Evolutionary conservation across 768 basidiomycete species (phyloP), one percentile per base, ranked within the genome.

Genomic region (Mycena leptocephala): DNA sequence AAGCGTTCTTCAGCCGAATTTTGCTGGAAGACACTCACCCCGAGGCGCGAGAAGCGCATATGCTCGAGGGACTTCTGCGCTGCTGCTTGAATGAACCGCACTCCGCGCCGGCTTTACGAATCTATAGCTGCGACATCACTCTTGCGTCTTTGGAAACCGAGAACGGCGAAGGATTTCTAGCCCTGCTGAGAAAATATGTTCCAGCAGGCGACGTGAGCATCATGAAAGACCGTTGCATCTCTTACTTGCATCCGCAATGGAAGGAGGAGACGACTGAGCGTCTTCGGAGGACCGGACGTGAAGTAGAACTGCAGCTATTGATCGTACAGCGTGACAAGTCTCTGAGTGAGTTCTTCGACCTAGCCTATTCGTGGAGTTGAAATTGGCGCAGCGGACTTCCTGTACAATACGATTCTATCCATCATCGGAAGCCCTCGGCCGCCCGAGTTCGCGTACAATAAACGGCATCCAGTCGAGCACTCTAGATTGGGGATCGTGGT

Each of bases 401-500:
- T 67, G 48, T 67, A 51, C 51, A 51, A 67, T 24, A 67, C 65
- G 3, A 67, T 67, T 53, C 22, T 67, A 51, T 51, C 65, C 46
- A 32, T 67, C 65, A 51, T 67, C 48, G 48, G 65, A 32, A 67
- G 37, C 46, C 48, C 65, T 20, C 39, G 65, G 46, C 65, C 65
- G 48, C 33, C 46, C n/a, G 46, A 67, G 51, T n/a, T 51, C 46
- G 22, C 51, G 10, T 67, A 51, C 32, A 37, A 28, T 37, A 2
- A 22, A 26, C 28, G 65, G 48, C 18, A 2, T n/a, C 11, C 65
- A 51, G 46, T 51, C 28, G 22, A 51, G 20, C 30, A 51, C 65
- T 33, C 33, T 67, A 48, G 65, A 67, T 53, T 67, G 65, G 65
- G 65, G 65, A 16, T 35, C 46, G n/a, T n/a, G n/a, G n/a, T n/a